Evolutionary conservation across 768 basidiomycete species (phyloP), one percentile per base, ranked within the genome.

Genomic region (Ramaria rubella): DNA sequence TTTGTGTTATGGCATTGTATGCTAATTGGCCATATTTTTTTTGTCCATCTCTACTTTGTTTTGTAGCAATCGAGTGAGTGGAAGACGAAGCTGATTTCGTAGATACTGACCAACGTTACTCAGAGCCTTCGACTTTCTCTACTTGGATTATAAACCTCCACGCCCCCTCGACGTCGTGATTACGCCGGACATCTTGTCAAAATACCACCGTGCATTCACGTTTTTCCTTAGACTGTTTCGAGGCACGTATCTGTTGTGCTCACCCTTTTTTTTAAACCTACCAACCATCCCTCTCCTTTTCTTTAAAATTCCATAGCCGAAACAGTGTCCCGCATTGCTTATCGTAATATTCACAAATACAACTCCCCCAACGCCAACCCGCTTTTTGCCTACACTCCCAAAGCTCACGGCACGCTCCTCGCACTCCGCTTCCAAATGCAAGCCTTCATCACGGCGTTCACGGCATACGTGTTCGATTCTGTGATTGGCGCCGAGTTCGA

Each of bases 101-200:
- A 43, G 3, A 21, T 48, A 33, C 31, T 34, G 27, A 19, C 5
- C 17, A 9, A 51, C 2, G 33, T 17, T 49, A 29, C 44, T 5
- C 61, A 90, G 89, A 67, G 91, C 93, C 6, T 68, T 95, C 42
- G 93, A 94, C 67, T 95, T 94, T 65, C 71, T 95, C 14, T 90
- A 90, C 65, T 83, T 95, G 74, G 83, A 92, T 61, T 95, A 95
- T 68, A 87, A 87, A 63, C 85, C 90, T n/a, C 90, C 91, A 1
- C 76, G 76, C n/a, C 81, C 90, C 0, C 72, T 95, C 36, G 81
- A 83, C 45, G 76, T 84, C 11, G 66, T 95, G 9, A 86, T 95
- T 30, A 82, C 89, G 2, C 73, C 80, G 1, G 75, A 80, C 4
- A 78, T 87, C 30, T 69, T 94, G n/a, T 83, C 80, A 5, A 94